Conservation (phyloP, 352 stramenopile species). For the Pythium sp. region DNA sequence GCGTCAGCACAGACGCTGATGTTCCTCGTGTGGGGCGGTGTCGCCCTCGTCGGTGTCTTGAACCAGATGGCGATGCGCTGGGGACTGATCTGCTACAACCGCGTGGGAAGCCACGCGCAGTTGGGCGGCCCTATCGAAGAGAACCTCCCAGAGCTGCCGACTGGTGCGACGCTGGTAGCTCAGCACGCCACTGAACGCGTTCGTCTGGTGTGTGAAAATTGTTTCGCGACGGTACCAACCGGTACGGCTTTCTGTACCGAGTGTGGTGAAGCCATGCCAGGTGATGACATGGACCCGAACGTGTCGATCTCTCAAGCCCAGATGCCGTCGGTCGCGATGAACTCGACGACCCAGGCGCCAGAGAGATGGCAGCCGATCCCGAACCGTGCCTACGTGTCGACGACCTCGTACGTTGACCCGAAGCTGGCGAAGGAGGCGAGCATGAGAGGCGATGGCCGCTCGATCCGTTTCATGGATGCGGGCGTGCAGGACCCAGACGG, state of each 20-base stretch:
- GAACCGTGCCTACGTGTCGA: slow-evolving; percentile 82
- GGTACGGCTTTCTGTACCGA: slow-evolving; percentile 88
- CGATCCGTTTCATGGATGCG: slow-evolving; percentile 86
- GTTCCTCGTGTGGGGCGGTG: slow-evolving; percentile 77
- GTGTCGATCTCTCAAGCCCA: slow-evolving; percentile 87
- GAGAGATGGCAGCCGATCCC: slow-evolving; percentile 85
- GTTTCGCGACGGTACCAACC: slow-evolving; percentile 79
- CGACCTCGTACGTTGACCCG: slow-evolving; percentile 86
- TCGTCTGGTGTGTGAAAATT: slow-evolving; percentile 87
- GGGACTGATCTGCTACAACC: slow-evolving; percentile 89
- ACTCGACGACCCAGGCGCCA: slow-evolving; percentile 68
- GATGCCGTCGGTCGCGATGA: slow-evolving; percentile 83
- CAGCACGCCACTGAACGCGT: slow-evolving; percentile 59
- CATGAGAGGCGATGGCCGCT: slow-evolving; percentile 74
- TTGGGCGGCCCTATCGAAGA: slow-evolving; percentile 62
- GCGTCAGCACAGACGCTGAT: slow-evolving; percentile 57
- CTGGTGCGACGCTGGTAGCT: slow-evolving; percentile 57
- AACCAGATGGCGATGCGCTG: slow-evolving; percentile 87
- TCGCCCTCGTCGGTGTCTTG: slow-evolving; percentile 52
- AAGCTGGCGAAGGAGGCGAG: slow-evolving; percentile 73
- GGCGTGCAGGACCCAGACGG: slow-evolving; percentile 81
- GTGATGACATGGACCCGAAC: slow-evolving; percentile 67
- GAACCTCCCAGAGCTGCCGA: slow-evolving; percentile 70
- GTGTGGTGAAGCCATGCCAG: slow-evolving; percentile 84
- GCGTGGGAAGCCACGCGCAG: slow-evolving; percentile 68